Conservation (phyloP, 2,329 filamentous ascomycete species). For the Whalleya microplaca region DNA sequence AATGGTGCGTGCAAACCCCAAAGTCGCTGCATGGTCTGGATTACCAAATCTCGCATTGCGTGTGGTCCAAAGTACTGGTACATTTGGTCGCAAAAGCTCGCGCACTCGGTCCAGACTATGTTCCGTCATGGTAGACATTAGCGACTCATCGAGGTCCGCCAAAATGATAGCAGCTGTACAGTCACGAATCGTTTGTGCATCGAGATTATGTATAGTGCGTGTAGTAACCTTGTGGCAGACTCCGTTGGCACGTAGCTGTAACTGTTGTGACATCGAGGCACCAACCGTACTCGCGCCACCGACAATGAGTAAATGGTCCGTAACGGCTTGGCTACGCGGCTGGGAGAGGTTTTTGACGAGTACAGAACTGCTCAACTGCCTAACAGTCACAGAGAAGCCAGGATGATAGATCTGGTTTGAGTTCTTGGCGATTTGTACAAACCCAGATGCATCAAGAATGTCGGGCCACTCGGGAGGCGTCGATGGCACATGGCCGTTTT, state of each 20-base stretch:
- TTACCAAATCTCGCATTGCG: conserved; percentile 23
- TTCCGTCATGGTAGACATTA: conserved; percentile 41
- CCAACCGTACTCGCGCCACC: conserved; percentile 28
- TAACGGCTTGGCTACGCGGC: conserved; percentile 2
- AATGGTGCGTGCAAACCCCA: conserved; percentile 38
- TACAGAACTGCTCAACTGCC: conserved; percentile 38
- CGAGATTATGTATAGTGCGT: conserved; percentile 30
- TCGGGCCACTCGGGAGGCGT: conserved; percentile 41
- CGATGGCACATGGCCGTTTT: conserved; percentile 17
- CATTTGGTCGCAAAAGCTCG: conserved; percentile 27
- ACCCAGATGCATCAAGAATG: conserved; percentile 39
- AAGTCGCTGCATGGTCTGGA: conserved; percentile 33
- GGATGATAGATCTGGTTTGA: conserved; percentile 38
- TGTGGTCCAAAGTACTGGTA: conserved; percentile 35
- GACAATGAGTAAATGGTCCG: conserved; percentile 39
- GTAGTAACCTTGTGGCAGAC: conserved; percentile 27
- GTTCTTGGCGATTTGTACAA: conserved; percentile 35
- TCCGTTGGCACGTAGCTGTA: conserved; percentile 27
- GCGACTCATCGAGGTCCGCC: conserved; percentile 40
- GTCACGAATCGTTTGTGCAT: conserved; percentile 17
- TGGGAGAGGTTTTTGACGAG: conserved; percentile 22
- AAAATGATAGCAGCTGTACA: conserved; percentile 42
- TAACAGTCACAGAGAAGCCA: conserved; percentile 43
- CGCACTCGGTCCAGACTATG: conserved; percentile 32
- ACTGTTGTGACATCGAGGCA: conserved; percentile 18